Percentiles rank a stretch among this genome's conserved stretches.
Evolutionary conservation across 2,329 filamentous ascomycete genomes (phyloP).

Genomic region (Aspergillus fructus): DNA sequence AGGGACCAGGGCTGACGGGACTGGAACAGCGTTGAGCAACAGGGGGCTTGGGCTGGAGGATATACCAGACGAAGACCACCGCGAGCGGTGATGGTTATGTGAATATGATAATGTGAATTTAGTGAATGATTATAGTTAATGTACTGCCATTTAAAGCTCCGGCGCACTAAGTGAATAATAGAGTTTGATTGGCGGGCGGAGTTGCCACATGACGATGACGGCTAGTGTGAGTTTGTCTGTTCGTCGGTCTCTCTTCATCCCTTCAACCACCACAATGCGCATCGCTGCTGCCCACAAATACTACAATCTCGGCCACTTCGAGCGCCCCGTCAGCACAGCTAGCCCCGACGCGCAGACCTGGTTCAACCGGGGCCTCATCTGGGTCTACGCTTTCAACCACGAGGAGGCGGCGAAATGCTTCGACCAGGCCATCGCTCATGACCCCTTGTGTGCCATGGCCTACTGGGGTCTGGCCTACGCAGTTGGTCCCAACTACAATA

Average conservation of each 20-base stretch:
- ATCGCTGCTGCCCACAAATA: slow-evolving; percentile 7
- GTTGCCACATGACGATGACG: too few species aligned
- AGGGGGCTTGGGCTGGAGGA: slow-evolving; percentile 10
- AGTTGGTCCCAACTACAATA: slow-evolving; percentile 76
- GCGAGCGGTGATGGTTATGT: background rate
- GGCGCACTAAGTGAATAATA: accelerated
- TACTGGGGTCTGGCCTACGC: slow-evolving; percentile 57
- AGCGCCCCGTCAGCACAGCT: slow-evolving; percentile 32
- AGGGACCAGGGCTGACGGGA: slow-evolving; percentile 2
- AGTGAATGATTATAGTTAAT: too few species aligned
- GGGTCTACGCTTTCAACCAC: slow-evolving; percentile 42
- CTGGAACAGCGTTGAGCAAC: background rate
- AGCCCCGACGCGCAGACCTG: slow-evolving; percentile 30
- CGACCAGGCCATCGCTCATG: slow-evolving; percentile 33
- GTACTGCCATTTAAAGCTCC: too few species aligned
- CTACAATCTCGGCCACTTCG: slow-evolving; percentile 33
- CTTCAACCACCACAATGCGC: background rate
- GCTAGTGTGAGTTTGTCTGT: background rate
- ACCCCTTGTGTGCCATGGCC: slow-evolving; percentile 39
- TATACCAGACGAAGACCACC: slow-evolving; percentile 2
- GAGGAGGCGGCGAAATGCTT: slow-evolving; percentile 40
- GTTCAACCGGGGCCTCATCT: slow-evolving; percentile 36
- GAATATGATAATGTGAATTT: too few species aligned
- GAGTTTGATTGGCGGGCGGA: too few species aligned
- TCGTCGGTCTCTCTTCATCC: too few species aligned